A percentile compares a stretch with the other conserved stretches of the same genome.
Conservation (phyloP, 176 grass and related monocot species). For the Ampelocalamus luodianensis region DNA sequence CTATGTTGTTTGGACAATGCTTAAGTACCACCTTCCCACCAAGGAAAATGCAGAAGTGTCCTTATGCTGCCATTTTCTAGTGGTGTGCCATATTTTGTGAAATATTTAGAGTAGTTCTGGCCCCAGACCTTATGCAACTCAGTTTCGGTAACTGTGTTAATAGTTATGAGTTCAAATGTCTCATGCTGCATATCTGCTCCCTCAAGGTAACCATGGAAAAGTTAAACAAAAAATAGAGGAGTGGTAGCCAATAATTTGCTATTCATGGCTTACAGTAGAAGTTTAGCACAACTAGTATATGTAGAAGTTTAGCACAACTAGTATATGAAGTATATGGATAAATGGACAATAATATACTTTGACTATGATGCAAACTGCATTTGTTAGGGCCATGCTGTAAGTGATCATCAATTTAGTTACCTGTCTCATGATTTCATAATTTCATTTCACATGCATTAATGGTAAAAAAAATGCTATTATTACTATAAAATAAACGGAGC, state of each 20-base stretch:
- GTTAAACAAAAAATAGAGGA: not conserved
- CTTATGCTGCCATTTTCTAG: not conserved
- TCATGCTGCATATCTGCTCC: constrained; percentile 7
- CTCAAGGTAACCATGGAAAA: not conserved
- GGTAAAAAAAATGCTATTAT: constrained; percentile 1
- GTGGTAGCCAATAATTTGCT: not conserved
- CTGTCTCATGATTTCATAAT: constrained; percentile 1
- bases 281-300: constrained; percentile 1
- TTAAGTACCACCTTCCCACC: not conserved
- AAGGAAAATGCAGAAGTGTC: not conserved
- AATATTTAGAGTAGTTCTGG: not conserved
- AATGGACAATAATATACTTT: not conserved
- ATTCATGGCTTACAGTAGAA: not conserved
- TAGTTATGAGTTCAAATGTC: not conserved
- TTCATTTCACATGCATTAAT: constrained; percentile 25
- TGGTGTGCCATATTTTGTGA: not conserved
- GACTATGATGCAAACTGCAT: constrained; percentile 1
- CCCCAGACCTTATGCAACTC: not conserved
- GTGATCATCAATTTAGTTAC: constrained; percentile 8
- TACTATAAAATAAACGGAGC: not conserved
- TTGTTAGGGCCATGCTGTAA: not conserved
- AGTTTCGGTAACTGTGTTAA: not conserved
- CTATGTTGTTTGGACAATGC: not conserved
- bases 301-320: constrained; percentile 4
- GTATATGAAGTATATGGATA: not conserved